Evolutionary conservation across 2,329 filamentous ascomycete species (phyloP), one percentile per base, ranked within the genome.

Genomic region (Davidsoniella neocaledoniae): DNA sequence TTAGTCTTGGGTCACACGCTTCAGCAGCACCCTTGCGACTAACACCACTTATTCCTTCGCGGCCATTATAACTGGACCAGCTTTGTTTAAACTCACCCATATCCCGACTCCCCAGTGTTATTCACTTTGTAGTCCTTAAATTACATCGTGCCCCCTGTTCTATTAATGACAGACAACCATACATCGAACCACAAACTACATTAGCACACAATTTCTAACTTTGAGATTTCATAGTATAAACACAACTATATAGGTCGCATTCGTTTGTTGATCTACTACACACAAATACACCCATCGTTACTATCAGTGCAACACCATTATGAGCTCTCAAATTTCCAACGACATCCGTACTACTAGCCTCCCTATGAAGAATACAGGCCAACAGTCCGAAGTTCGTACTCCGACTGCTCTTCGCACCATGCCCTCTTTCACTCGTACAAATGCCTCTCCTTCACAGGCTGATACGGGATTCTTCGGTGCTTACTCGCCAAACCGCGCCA

Each of bases 401-500:
- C 26, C 26, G 10, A 48, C 23, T 21, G 36, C 36, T 53, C 47
- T 51, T 19, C 43, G 42, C 26, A 44, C 45, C 45, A 46, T 46
- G 48, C 46, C 50, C 14, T 50, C 49, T 19, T 50, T 55, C 36
- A 37, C 50, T 40, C 47, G 57, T 46, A 61, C 65, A 50, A 67
- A 67, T 47, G 62, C 64, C 16, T 74, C 69, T 47, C 66, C 67
- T 43, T 58, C 64, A 19, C 63, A 64, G 52, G 60, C 64, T 55
- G 66, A 73, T 55, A 60, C 68, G 56, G 60, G 67, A 56, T 64
- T 68, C 57, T 63, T 66, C 43, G 26, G 44, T 43, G 76, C 79
- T 12, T 69, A 77, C 0, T 86, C 83, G 2, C 83, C 84, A 3
- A 71, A 68, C 53, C 76, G 78, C 51, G 76, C 74, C 47, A 65